Evolutionary conservation across 2,329 filamentous ascomycete species (phyloP).

Genomic region (Fusarium sublunatum): DNA sequence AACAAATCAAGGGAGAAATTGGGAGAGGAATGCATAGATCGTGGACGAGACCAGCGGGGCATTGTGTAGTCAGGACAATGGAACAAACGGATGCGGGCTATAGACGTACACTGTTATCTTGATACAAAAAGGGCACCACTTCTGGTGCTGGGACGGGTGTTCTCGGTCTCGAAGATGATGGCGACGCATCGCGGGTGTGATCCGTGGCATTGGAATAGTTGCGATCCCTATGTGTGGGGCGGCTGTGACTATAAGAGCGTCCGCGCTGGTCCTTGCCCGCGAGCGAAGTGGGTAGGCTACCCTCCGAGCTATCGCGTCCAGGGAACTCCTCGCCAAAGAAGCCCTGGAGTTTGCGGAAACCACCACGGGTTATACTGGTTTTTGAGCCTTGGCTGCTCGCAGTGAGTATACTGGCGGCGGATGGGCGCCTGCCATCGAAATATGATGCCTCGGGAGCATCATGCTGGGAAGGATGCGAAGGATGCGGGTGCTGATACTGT

Average conservation of each 20-base stretch:
- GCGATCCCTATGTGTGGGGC: constrained; percentile 72
- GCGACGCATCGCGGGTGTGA: constrained; percentile 78
- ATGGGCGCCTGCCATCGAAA: constrained; percentile 84
- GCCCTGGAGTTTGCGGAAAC: constrained; percentile 85
- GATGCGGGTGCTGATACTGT: constrained; percentile 7
- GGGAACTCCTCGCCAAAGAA: constrained; percentile 94
- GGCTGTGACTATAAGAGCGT: constrained; percentile 70
- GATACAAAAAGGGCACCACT: constrained; percentile 97
- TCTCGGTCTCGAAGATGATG: constrained; percentile 78
- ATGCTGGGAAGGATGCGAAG: constrained; percentile 49
- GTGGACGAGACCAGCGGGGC: constrained; percentile 17
- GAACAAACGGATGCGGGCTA: constrained; percentile 44
- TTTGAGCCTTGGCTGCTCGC: constrained; percentile 87
- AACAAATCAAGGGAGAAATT: constrained; percentile 25
- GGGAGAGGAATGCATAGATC: constrained; percentile 32
- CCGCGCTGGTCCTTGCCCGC: constrained; percentile 69
- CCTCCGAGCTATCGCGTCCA: constrained; percentile 78
- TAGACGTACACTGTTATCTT: constrained; percentile 76
- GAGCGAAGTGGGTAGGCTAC: constrained; percentile 65
- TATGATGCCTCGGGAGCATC: constrained; percentile 72
- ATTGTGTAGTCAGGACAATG: constrained; percentile 29
- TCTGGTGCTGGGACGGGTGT: constrained; percentile 91
- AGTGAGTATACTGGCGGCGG: constrained; percentile 82
- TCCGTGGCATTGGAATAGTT: constrained; percentile 84
- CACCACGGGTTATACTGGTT: constrained; percentile 74